These are phyloP conservation scores for Mucor velutinosus DNA, from an alignment of 371 early-diverging fungal genomes.

Conservation along the genomic window DNA sequence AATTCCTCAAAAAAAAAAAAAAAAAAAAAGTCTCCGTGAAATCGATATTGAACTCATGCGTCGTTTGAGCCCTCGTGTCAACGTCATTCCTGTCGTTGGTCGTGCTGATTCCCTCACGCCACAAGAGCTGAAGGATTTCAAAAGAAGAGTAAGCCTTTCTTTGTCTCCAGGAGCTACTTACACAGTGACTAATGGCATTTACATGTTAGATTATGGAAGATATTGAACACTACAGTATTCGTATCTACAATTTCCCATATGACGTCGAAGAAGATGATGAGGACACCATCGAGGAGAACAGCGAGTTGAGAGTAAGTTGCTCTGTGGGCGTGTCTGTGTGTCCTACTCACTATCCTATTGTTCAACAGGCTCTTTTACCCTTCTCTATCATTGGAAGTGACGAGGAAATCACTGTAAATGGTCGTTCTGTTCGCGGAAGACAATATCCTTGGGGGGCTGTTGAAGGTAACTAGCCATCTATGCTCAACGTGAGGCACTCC, in stretches of 20 bases:
- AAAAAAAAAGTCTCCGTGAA: slow-evolving; percentile 79
- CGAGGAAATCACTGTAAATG: slow-evolving; percentile 83
- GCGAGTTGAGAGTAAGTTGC: slow-evolving; percentile 73
- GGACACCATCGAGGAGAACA: slow-evolving; percentile 95
- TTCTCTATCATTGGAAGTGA: slow-evolving; percentile 97
- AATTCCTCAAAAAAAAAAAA: neutral
- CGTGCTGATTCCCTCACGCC: slow-evolving; percentile 80
- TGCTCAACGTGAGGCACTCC: neutral
- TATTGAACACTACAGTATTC: slow-evolving; percentile 90
- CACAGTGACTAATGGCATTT: neutral
- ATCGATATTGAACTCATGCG: slow-evolving; percentile 98
- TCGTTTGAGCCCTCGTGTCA: slow-evolving; percentile 87
- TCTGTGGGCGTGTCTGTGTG: neutral
- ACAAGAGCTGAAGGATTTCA: slow-evolving; percentile 77
- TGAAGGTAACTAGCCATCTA: slow-evolving; percentile 53
- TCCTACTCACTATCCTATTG: neutral
- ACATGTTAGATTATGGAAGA: slow-evolving; percentile 81
- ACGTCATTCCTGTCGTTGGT: slow-evolving; percentile 92
- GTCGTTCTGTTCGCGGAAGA: slow-evolving; percentile 85
- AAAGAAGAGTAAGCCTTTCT: slow-evolving; percentile 66
- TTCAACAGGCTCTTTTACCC: slow-evolving; percentile 77
- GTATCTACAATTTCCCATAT: slow-evolving; percentile 84
- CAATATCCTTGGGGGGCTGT: slow-evolving; percentile 99
- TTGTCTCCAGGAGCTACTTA: neutral
- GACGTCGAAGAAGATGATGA: slow-evolving; percentile 84